phyloP scores from a whole-genome alignment of 371 early-diverging fungal genomes.

The Umbelopsis sp. region DNA sequence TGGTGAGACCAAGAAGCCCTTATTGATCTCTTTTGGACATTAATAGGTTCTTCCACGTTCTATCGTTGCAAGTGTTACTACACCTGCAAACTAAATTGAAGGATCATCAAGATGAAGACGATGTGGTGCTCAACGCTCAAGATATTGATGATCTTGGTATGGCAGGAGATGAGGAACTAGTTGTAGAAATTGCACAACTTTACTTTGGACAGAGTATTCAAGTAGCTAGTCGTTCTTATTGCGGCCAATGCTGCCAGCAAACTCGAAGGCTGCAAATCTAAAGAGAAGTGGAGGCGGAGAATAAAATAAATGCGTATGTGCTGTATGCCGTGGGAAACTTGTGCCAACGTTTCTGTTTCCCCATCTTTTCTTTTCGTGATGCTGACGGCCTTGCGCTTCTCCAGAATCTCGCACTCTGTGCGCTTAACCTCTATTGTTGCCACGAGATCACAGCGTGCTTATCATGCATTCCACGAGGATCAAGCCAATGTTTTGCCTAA shows the following conservation, averaged over 20 bases:
- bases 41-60: conserved; percentile 45
- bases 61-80: conserved; percentile 41
- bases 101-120: conserved; percentile 22
- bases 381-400: conserved; percentile 13
- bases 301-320: neutral
- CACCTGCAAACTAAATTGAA: conserved; percentile 28
- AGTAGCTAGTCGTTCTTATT: conserved; percentile 28
- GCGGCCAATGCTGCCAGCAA: neutral
- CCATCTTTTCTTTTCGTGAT: neutral
- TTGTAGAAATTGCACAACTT: conserved; percentile 39
- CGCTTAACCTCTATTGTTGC: neutral
- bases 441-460: conserved; percentile 20
- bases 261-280: neutral
- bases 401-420: neutral
- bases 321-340: conserved; percentile 14
- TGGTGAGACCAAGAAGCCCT: neutral
- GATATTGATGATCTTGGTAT: conserved; percentile 53
- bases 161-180: conserved; percentile 43
- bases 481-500: conserved; percentile 48
- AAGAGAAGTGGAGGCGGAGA: neutral
- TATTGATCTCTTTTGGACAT: neutral
- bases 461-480: conserved; percentile 48
- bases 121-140: conserved; percentile 32
- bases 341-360: neutral
- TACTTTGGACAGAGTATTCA: conserved; percentile 46